Percentiles rank a stretch among this genome's conserved stretches.
Evolutionary conservation across 2,329 filamentous ascomycete genomes (phyloP).

Genomic region (Aureobasidium sp.): DNA sequence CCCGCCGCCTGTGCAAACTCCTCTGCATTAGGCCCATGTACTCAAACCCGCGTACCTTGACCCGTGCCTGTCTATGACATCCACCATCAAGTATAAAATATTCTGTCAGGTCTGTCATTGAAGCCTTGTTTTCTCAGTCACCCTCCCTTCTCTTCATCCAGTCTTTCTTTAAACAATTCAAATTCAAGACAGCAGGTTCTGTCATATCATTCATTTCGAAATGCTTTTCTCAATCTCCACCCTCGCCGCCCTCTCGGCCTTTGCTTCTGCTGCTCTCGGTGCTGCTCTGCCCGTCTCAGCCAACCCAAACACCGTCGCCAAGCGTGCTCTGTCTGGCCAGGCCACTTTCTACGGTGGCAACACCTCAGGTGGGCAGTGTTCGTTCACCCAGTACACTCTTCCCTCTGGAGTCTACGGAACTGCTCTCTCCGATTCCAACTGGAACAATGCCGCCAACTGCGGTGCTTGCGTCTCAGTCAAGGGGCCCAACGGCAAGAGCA

Average conservation of each 20-base stretch:
- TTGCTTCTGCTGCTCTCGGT: constrained; percentile 15
- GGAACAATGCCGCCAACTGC: constrained; percentile 48
- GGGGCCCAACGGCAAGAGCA: constrained; percentile 43
- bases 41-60: neutral
- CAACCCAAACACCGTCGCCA: neutral
- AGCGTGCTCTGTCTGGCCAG: constrained; percentile 17
- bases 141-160: neutral
- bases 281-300: constrained; percentile 12
- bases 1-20: constrained; percentile 7
- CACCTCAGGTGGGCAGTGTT: constrained; percentile 44
- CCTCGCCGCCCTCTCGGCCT: constrained; percentile 13
- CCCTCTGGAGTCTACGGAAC: constrained; percentile 52
- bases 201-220: constrained; percentile 14
- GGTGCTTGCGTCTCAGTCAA: constrained; percentile 54
- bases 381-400: constrained; percentile 54
- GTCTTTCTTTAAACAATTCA: neutral
- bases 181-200: constrained; percentile 13
- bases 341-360: constrained; percentile 23
- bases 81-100: constrained; percentile 3
- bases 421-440: constrained; percentile 50
- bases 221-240: constrained; percentile 16
- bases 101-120: neutral
- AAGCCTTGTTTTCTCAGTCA: neutral
- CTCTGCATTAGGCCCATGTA: constrained; percentile 9
- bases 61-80: neutral